Base-by-base conservation (phyloP, 306 rosid genomes). In the Vigna mungo region DNA sequence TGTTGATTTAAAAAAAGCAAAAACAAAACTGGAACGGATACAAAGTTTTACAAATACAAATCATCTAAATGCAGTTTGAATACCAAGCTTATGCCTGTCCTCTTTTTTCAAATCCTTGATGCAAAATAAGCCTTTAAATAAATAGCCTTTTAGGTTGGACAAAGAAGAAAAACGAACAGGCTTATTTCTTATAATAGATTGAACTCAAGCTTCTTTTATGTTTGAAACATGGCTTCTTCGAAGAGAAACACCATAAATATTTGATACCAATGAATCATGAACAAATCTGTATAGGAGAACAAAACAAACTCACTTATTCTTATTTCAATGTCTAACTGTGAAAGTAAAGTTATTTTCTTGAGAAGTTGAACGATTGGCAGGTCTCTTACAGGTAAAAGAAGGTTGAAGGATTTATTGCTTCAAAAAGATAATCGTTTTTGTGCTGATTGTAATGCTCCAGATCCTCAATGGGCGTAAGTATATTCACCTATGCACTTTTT, bases 401-500 rank as follows among this genome's bases (percentile, higher is more conserved):
- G 89, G 83, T 55, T 92, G 77, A 92, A 77, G 84, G 94, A 92
- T 78, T 74, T 95, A 74, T 86, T 95, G 86, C 54, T 86, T 76
- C 93, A 89, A 72, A 85, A 88, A 41, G 97, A 95, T 84, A 95
- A 95, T 74, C 89, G 88, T 52, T 14, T 78, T 34, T 92, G 99
- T 68, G 99, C 97, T 69, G 99, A 95, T 84, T 95, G 99, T 79
- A 83, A 88, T 80, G 87, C 97, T 76, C 74, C 91, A 15, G 97
- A 90, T 82, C 99, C 99, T 68, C 91, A 91, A 86, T 95, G 99
- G 99, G 97, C 99, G 99, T 95, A 88, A 88, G 99, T 86, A 32
- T 30, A 59, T 9, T 69, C 62, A 46, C 46, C 7, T 59, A 30
- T 53, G 20, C 18, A 16, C 60, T 8, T 36, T 36, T 6, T 6